Evolutionary conservation across 768 basidiomycete species (phyloP).

Genomic region (Hygrocybe coccinea): DNA sequence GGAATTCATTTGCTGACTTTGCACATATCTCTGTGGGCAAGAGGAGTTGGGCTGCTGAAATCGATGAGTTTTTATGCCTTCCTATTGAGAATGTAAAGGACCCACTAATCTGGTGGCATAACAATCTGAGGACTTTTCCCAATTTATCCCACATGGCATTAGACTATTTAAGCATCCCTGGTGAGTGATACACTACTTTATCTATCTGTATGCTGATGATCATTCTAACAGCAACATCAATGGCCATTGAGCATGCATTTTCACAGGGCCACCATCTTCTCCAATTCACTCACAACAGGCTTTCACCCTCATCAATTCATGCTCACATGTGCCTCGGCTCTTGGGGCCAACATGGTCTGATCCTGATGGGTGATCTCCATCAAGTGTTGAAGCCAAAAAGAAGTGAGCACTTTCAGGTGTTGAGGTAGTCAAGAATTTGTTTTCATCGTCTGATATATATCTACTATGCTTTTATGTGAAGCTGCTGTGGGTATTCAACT

Average conservation of each 20-base stretch:
- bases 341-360: constrained; percentile 13
- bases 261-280: constrained; percentile 19
- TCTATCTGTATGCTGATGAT: background rate
- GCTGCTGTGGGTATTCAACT: background rate
- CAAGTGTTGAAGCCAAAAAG: background rate
- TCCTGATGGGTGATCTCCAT: constrained; percentile 9
- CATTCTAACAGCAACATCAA: constrained; percentile 13
- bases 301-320: constrained; percentile 12
- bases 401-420: background rate
- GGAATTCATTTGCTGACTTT: background rate
- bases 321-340: constrained; percentile 18
- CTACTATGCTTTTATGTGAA: background rate
- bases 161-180: constrained; percentile 19
- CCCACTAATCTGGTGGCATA: constrained; percentile 15
- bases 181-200: constrained; percentile 3
- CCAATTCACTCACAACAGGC: constrained; percentile 16
- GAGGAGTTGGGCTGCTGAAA: background rate
- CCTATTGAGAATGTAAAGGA: constrained; percentile 10
- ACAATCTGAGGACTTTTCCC: constrained; percentile 10
- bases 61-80: constrained; percentile 14
- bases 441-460: background rate
- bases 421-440: background rate
- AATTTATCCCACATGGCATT: constrained; percentile 16
- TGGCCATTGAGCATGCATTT: constrained; percentile 16
- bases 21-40: constrained; percentile 1